These are phyloP conservation scores for Sporothrix schenckii DNA, from an alignment of 2,329 filamentous ascomycete genomes.

Conservation along the genomic window DNA sequence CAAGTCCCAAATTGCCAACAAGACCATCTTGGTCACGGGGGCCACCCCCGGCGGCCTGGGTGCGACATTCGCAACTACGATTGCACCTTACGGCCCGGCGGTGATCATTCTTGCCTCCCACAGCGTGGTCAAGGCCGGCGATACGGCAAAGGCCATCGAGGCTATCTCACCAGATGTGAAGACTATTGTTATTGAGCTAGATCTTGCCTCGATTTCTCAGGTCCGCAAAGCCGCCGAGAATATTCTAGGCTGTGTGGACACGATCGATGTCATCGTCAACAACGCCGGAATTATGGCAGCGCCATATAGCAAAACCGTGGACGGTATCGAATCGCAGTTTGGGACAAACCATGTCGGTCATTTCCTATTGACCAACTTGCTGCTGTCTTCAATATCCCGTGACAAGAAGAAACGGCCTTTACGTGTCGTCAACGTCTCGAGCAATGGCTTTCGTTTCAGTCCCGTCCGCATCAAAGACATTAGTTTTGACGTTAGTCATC, in stretches of 20 bases:
- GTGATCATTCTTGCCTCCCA: constrained; percentile 36
- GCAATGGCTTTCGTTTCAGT: constrained; percentile 17
- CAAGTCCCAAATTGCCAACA: constrained; percentile 26
- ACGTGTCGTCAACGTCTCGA: constrained; percentile 33
- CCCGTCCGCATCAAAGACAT: constrained; percentile 27
- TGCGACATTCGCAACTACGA: constrained; percentile 31
- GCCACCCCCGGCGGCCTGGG: constrained; percentile 34
- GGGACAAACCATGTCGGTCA: constrained; percentile 55
- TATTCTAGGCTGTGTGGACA: constrained; percentile 41
- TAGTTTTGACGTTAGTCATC: constrained; percentile 39
- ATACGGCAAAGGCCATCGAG: constrained; percentile 44
- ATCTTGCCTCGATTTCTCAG: constrained; percentile 45
- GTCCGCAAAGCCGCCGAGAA: constrained; percentile 45
- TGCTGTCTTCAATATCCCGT: constrained; percentile 44
- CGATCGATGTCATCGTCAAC: constrained; percentile 50
- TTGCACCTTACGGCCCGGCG: constrained; percentile 33
- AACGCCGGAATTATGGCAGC: constrained; percentile 50
- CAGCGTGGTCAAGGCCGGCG: constrained; percentile 37
- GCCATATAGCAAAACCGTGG: constrained; percentile 43
- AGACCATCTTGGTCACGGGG: constrained; percentile 36
- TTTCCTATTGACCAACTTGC: constrained; percentile 54
- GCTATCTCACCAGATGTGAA: constrained; percentile 40
- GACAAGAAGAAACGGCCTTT: constrained; percentile 29
- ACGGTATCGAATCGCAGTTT: constrained; percentile 51
- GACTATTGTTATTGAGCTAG: constrained; percentile 43